A percentile compares a stretch with the other conserved stretches of the same genome.
Evolutionary conservation across 768 basidiomycete species (phyloP).

Genomic region (Leccinum subgranulosum): DNA sequence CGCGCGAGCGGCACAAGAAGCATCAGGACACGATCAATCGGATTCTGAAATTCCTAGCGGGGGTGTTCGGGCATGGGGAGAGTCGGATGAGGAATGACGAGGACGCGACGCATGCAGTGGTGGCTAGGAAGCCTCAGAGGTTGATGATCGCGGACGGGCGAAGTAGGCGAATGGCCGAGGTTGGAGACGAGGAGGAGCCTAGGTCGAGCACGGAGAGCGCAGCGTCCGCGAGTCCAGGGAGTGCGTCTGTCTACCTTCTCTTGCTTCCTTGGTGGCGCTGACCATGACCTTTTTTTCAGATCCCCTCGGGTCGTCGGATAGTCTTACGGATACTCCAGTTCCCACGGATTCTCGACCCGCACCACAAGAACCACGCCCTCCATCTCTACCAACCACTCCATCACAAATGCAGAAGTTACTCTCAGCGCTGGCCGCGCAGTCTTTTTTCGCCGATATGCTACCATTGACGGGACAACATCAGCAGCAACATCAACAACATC

Average conservation of each 20-base stretch:
- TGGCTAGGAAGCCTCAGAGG: constrained; percentile 49
- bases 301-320: constrained; percentile 44
- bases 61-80: constrained; percentile 71
- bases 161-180: constrained; percentile 35
- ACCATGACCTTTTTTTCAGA: constrained; percentile 24
- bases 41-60: constrained; percentile 92
- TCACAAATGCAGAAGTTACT: constrained; percentile 58
- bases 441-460: constrained; percentile 23
- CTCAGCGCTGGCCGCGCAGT: constrained; percentile 36
- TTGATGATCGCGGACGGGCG: constrained; percentile 65
- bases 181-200: constrained; percentile 41
- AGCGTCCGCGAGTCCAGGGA: constrained; percentile 14
- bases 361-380: constrained; percentile 15
- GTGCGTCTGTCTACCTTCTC: constrained; percentile 6
- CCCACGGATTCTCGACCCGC: constrained; percentile 10
- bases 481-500: constrained; percentile 22
- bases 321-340: constrained; percentile 16
- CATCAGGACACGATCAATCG: constrained; percentile 96
- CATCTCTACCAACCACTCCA: constrained; percentile 47
- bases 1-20: constrained; percentile 80
- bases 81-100: constrained; percentile 37
- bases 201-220: constrained; percentile 28
- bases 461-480: constrained; percentile 10
- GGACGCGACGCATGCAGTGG: constrained; percentile 39
- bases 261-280: neutral